These are phyloP conservation scores for Eucalyptus leucophloia DNA, from an alignment of 345 rosid genomes.

Conservation along the genomic window DNA sequence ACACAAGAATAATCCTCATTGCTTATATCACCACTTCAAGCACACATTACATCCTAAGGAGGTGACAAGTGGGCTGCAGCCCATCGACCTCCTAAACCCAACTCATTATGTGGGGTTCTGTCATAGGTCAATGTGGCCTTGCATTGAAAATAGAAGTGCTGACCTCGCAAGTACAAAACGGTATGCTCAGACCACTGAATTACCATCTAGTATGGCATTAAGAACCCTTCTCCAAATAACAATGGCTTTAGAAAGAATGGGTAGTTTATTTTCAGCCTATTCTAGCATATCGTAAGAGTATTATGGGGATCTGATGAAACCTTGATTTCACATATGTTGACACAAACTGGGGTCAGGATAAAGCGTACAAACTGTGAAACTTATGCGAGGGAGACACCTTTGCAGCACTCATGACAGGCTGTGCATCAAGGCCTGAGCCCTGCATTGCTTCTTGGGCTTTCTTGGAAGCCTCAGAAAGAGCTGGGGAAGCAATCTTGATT, in stretches of 20 bases:
- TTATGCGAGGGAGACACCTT: slow-evolving; percentile 31
- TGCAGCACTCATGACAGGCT: slow-evolving; percentile 62
- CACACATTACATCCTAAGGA: background rate
- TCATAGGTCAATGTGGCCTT: background rate
- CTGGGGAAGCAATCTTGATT: slow-evolving; percentile 78
- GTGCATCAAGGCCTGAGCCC: slow-evolving; percentile 64
- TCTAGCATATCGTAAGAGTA: background rate
- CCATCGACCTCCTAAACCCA: background rate
- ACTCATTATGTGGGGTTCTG: background rate
- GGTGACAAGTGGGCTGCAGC: background rate
- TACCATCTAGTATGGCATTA: background rate
- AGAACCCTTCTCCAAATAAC: background rate
- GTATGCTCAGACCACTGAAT: background rate
- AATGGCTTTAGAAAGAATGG: background rate
- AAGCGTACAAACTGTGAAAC: background rate
- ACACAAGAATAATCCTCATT: background rate
- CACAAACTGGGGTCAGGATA: background rate
- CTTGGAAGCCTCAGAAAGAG: slow-evolving; percentile 71
- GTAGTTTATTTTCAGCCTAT: background rate
- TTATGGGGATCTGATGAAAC: background rate
- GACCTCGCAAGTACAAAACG: background rate
- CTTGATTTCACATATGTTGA: background rate
- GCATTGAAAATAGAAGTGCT: background rate
- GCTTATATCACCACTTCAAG: background rate
- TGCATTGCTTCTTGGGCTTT: slow-evolving; percentile 88